These are phyloP conservation scores for Coemansia sp. DNA, from an alignment of 192 early-diverging fungal genomes.

Conservation along the genomic window DNA sequence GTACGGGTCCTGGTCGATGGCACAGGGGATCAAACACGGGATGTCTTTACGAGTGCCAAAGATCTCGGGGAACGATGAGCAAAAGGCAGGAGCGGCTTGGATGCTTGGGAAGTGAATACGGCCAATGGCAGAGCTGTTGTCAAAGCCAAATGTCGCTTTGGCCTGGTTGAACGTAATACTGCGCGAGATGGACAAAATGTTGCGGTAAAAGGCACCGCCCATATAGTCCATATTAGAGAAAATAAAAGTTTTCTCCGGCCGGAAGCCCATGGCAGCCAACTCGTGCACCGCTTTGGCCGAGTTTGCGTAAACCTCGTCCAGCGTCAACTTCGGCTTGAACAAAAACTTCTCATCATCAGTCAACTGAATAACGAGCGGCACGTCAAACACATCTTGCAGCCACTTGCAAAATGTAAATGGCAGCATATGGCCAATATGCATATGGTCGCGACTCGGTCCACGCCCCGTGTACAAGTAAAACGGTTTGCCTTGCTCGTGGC, in stretches of 20 bases:
- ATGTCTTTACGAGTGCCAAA: slow-evolving; percentile 89
- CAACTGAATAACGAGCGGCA: slow-evolving; percentile 92
- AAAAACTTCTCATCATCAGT: slow-evolving; percentile 99
- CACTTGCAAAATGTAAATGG: slow-evolving; percentile 98
- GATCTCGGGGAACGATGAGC: slow-evolving; percentile 93
- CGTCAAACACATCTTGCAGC: slow-evolving; percentile 95
- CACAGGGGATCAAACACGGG: slow-evolving; percentile 96
- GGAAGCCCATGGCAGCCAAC: slow-evolving; percentile 93
- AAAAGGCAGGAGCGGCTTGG: slow-evolving; percentile 93
- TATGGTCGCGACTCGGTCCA: slow-evolving; percentile 85
- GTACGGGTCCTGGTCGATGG: slow-evolving; percentile 99
- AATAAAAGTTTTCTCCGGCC: slow-evolving; percentile 94
- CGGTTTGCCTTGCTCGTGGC: slow-evolving; percentile 93
- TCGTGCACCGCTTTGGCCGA: slow-evolving; percentile 82
- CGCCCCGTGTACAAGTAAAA: slow-evolving; percentile 98
- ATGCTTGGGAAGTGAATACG: slow-evolving; percentile 93
- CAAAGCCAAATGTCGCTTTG: slow-evolving; percentile 90
- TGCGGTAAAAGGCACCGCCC: slow-evolving; percentile 92
- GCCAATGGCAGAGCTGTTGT: slow-evolving; percentile 83
- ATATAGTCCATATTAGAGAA: slow-evolving; percentile 92
- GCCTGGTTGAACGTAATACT: slow-evolving; percentile 81
- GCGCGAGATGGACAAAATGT: slow-evolving; percentile 84
- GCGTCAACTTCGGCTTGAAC: slow-evolving; percentile 85
- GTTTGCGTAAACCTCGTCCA: slow-evolving; percentile 77
- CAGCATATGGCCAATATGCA: slow-evolving; percentile 97